These are phyloP conservation scores for Linnemannia schmuckeri DNA, from an alignment of 192 early-diverging fungal species.

Conservation along the genomic window DNA sequence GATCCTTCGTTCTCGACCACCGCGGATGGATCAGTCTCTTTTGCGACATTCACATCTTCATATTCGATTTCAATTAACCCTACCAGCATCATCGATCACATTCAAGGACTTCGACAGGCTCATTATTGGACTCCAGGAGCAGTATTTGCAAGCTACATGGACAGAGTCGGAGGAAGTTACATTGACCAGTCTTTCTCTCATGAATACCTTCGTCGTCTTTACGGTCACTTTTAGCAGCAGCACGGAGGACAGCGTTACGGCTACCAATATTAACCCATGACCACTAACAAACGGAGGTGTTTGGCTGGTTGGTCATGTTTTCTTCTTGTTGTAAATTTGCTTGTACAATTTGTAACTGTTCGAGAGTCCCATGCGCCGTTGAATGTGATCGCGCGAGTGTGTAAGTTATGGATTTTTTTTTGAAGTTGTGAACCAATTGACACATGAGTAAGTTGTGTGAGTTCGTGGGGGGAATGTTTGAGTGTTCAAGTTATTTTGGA, in stretches of 20 bases:
- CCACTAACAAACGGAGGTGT: too few species aligned
- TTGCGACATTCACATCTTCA: neutral
- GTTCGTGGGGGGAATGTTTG: too few species aligned
- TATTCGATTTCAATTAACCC: neutral
- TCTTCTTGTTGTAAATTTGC: too few species aligned
- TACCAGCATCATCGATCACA: neutral
- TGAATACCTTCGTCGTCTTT: neutral
- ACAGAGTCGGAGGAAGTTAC: constrained; percentile 17
- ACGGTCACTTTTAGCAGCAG: neutral
- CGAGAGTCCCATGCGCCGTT: too few species aligned
- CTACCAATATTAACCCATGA: too few species aligned
- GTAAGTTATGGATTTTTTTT: too few species aligned
- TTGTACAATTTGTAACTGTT: too few species aligned
- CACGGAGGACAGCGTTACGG: neutral
- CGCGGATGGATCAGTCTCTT: neutral
- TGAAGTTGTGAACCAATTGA: too few species aligned
- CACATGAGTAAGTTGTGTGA: too few species aligned
- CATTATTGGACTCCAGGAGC: constrained; percentile 7
- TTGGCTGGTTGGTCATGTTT: too few species aligned
- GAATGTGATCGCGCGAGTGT: too few species aligned
- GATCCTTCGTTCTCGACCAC: neutral
- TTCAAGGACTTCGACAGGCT: neutral
- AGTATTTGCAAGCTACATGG: constrained; percentile 2
- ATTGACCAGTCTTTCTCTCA: neutral
- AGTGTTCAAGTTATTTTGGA: too few species aligned